Percentiles rank a stretch among this genome's conserved stretches.
These are phyloP conservation scores for Aspergillus candidus DNA, from an alignment of 2,329 filamentous ascomycete species.

Conservation along the genomic window DNA sequence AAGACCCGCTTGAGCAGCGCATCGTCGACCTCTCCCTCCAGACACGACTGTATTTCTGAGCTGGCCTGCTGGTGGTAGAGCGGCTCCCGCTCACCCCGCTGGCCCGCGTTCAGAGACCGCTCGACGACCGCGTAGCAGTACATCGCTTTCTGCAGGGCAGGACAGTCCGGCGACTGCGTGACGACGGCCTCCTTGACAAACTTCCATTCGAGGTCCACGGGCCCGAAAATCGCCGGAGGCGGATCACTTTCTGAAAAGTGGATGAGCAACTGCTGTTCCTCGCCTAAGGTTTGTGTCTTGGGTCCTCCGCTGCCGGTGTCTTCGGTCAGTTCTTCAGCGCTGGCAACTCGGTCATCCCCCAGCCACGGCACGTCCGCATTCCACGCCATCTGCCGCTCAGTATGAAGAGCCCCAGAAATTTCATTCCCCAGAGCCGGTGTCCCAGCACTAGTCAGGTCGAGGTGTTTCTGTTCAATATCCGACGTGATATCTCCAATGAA, in stretches of 20 bases:
- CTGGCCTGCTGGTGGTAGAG: slow-evolving; percentile 27
- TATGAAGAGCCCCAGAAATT: not conserved
- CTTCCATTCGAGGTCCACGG: slow-evolving; percentile 29
- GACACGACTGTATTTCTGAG: slow-evolving; percentile 23
- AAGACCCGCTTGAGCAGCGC: slow-evolving; percentile 21
- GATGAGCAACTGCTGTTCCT: slow-evolving; percentile 25
- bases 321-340: too few relatives aligned
- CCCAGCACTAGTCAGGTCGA: slow-evolving; percentile 22
- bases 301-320: too few relatives aligned
- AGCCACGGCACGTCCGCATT: not conserved
- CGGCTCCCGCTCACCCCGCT: slow-evolving; percentile 22
- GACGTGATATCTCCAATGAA: slow-evolving; percentile 34
- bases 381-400: not conserved
- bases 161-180: slow-evolving; percentile 19
- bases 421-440: not conserved
- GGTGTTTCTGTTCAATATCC: slow-evolving; percentile 31
- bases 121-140: slow-evolving; percentile 32
- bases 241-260: slow-evolving; percentile 24
- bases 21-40: slow-evolving; percentile 22
- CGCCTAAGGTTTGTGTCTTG: slow-evolving; percentile 13
- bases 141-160: slow-evolving; percentile 23
- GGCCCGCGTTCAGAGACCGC: slow-evolving; percentile 22
- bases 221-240: slow-evolving; percentile 27
- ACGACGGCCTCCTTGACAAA: slow-evolving; percentile 23
- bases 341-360: too few relatives aligned